Base-by-base conservation (phyloP, 2,329 filamentous ascomycete genomes). In the Botrytis porri region DNA sequence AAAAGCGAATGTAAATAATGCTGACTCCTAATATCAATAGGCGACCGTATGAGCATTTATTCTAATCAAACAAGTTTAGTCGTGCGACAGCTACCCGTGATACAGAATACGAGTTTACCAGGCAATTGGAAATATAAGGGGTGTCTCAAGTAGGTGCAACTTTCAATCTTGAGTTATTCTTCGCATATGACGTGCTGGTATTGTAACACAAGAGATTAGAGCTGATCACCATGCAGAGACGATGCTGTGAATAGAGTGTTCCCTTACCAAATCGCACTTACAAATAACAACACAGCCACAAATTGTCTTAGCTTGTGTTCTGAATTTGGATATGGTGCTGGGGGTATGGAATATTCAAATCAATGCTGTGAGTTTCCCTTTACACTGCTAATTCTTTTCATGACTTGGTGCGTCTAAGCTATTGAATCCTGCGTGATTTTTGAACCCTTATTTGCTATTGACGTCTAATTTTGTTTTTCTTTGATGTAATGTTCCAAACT, bases 121-220 rank as follows among this genome's bases (percentile, higher is more conserved):
- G 76, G 74, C 20, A 71, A 29, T 60, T 78, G 77, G 77, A 66
- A 73, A 43, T 78, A 78, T 59, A 67, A 71, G 45, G 77, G 76
- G 20, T 78, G 77, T 69, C 54, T 77, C 1, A 82, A 84, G 16
- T 76, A 66, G 43, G 75, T 74, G n/a, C n/a, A 54, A 51, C 25
- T 62, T 39, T 32, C n/a, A n/a, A 51, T 29, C 25, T n/a, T n/a
- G 10, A 32, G 8, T 37, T 25, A 18, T 37, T 57, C 20, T 29
- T 60, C 45, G 20, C 29, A 57, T 25, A 29, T 57, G 61, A 60
- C 63, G 64, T 67, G 64, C 64, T 35, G 25, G 45, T 67, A 57
- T 60, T 32, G 62, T 48, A 43, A 41, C 10, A 65, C 43, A 22
- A 35, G 16, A 57, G n/a, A 20, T 22, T n/a, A 35, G 22, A 72